Base-by-base conservation (phyloP, 352 stramenopile species). In the Phytophthora parvispora region DNA sequence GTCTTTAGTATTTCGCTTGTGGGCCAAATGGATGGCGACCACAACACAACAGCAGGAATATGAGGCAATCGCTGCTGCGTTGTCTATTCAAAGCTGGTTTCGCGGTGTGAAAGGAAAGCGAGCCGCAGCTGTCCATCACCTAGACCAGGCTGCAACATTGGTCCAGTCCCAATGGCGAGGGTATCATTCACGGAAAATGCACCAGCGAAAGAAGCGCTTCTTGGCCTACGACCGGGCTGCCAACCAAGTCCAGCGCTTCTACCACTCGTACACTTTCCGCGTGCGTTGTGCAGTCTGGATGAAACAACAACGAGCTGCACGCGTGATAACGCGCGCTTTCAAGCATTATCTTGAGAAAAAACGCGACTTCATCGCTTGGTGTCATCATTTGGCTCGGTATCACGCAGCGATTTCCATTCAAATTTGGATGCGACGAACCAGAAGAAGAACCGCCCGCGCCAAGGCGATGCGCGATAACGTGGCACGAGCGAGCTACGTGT, bases 61-160 rank as follows among this genome's bases (percentile, higher is more conserved):
- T 15, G 86, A 93, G 59, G 13, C 32, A 2, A 58, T 90, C 13
- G 86, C 83, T 20, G 82, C 78, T n/a, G 40, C 69, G 16, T 40
- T 83, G 13, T 74, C 69, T 1, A 75, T 94, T 43, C 84, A 93
- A 65, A 90, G 80, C n/a, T 91, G 82, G 72, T 38, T 74, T 20
- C 74, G 80, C 10, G 56, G 69, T 10, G 10, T 78, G 15, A 54
- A 75, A 24, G 79, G 69, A 1, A 87, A 72, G 51, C 64, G 40
- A 8, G 34, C 52, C 10, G 73, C 69, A 2, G 57, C 58, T 4
- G 60, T 51, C 2, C 69, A 81, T 42, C 61, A 74, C 22, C 16
- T 87, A 4, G 52, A 83, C 6, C 57, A 60, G 47, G 69, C 70
- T 4, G 72, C 74, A 9, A 80, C 73, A 3, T 24, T 24, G 1